Conservation (phyloP, 1,284 basidiomycete genomes). For the Ustilago trichophora region DNA sequence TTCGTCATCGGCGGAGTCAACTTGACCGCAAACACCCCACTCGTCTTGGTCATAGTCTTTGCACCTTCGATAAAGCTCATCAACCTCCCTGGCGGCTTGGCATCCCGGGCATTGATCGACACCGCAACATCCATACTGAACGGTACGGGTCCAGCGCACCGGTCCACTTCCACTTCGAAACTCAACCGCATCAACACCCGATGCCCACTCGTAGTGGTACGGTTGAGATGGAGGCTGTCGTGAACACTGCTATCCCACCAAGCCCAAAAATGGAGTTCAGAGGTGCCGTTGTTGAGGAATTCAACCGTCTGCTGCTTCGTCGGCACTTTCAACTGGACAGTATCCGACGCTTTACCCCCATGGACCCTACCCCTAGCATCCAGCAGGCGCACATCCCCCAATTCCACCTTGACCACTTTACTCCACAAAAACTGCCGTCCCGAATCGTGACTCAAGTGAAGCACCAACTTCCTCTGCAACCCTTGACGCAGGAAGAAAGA, state of each 20-base stretch:
- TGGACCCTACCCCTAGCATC: slow-evolving; percentile 83
- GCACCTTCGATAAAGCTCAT: slow-evolving; percentile 70
- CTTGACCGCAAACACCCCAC: slow-evolving; percentile 80
- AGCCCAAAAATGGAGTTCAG: slow-evolving; percentile 58
- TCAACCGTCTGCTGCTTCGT: slow-evolving; percentile 51
- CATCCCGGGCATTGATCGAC: slow-evolving; percentile 84
- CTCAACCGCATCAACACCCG: slow-evolving; percentile 80
- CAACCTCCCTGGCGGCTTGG: slow-evolving; percentile 81
- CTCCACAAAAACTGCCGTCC: slow-evolving; percentile 88
- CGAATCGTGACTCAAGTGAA: slow-evolving; percentile 85
- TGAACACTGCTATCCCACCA: slow-evolving; percentile 95
- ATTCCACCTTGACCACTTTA: slow-evolving; percentile 77
- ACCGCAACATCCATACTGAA: slow-evolving; percentile 88
- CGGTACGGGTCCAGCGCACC: slow-evolving; percentile 80
- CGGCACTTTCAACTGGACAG: slow-evolving; percentile 45
- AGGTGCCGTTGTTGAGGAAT: slow-evolving; percentile 54
- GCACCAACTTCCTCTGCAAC: slow-evolving; percentile 81
- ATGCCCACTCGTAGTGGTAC: slow-evolving; percentile 80
- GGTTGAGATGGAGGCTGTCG: slow-evolving; percentile 84
- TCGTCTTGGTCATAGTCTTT: slow-evolving; percentile 69
- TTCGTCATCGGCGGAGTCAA: slow-evolving; percentile 85
- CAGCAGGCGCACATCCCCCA: slow-evolving; percentile 84
- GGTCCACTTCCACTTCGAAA: slow-evolving; percentile 83
- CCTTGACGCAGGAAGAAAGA: slow-evolving; percentile 91
- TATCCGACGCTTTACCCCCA: slow-evolving; percentile 71